Evolutionary conservation across 306 rosid genomes (phyloP).

Genomic region (Hippophae tibetana): DNA sequence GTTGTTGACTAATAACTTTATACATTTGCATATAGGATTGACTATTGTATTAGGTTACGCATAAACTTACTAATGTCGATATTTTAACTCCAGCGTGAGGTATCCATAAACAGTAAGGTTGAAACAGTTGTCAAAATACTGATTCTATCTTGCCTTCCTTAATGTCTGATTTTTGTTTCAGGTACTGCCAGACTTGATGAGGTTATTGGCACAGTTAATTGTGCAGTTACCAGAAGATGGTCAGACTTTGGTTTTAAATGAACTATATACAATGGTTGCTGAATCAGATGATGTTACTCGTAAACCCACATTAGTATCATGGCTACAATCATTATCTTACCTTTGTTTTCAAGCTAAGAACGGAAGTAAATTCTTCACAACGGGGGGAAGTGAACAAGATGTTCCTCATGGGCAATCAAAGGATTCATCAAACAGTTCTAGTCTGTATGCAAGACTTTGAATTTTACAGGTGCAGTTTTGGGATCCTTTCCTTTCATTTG

Average conservation of each 20-base stretch:
- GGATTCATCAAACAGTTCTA: conserved; percentile 26
- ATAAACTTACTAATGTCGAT: too few species aligned
- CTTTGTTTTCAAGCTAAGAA: conserved; percentile 46
- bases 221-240: conserved; percentile 57
- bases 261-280: conserved; percentile 76
- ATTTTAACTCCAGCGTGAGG: too few species aligned
- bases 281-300: conserved; percentile 86
- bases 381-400: conserved; percentile 21
- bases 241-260: conserved; percentile 58
- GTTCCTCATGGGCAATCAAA: conserved; percentile 14
- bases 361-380: conserved; percentile 23
- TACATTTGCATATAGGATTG: too few species aligned
- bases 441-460: conserved; percentile 50
- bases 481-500: not conserved
- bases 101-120: too few species aligned
- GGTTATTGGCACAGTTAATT: conserved; percentile 60
- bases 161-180: conserved; percentile 19
- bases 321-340: conserved; percentile 89
- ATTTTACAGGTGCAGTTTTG: conserved; percentile 16
- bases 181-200: conserved; percentile 88
- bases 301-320: conserved; percentile 74
- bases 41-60: too few species aligned
- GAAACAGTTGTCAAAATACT: too few species aligned
- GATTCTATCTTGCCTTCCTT: too few species aligned
- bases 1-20: too few species aligned